These are phyloP conservation scores for Pyrus pyrifolia DNA, from an alignment of 306 rosid species.

Conservation along the genomic window DNA sequence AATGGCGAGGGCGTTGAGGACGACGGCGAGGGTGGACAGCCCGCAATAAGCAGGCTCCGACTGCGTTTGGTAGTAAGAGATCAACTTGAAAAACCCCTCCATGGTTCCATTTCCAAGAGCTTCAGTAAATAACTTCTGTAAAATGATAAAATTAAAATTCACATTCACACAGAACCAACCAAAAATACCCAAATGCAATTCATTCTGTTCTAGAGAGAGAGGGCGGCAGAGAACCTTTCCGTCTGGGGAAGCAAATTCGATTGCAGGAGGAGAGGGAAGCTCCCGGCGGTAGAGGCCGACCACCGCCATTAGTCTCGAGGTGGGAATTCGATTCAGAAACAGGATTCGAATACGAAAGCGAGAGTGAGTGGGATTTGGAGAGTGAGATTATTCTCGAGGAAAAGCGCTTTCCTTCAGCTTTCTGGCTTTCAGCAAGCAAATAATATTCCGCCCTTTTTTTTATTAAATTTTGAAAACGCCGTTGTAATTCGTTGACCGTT, in stretches of 20 bases:
- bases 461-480: background rate
- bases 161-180: background rate
- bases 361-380: too few species aligned
- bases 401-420: background rate
- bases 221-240: constrained; percentile 43
- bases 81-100: constrained; percentile 80
- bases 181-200: background rate
- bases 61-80: constrained; percentile 84
- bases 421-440: background rate
- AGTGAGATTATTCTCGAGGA: background rate
- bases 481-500: background rate
- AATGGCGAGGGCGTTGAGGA: constrained; percentile 84
- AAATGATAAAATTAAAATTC: background rate
- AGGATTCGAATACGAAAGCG: background rate
- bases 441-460: background rate
- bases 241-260: constrained; percentile 57
- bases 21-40: constrained; percentile 67
- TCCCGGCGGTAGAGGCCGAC: constrained; percentile 51
- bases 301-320: constrained; percentile 25
- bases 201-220: background rate
- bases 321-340: background rate
- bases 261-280: constrained; percentile 66
- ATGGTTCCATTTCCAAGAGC: constrained; percentile 64
- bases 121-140: constrained; percentile 53
- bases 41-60: constrained; percentile 95